A percentile compares a stretch with the other conserved stretches of the same genome.
Conservation (phyloP, 2,329 filamentous ascomycete genomes). For the Sodiomyces alkalinus region DNA sequence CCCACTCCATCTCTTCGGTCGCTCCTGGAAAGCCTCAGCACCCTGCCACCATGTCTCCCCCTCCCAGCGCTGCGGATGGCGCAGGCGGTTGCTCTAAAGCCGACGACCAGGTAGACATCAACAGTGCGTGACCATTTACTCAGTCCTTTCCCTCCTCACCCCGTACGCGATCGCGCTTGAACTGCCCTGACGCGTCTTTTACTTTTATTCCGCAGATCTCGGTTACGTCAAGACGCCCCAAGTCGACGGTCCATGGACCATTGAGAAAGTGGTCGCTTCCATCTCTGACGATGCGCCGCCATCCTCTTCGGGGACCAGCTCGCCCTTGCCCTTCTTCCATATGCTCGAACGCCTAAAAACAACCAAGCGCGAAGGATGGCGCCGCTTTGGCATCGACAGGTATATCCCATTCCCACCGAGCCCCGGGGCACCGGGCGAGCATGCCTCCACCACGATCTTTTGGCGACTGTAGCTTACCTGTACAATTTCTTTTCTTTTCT, state of each 20-base stretch:
- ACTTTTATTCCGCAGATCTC: constrained; percentile 10
- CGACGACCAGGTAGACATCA: constrained; percentile 5
- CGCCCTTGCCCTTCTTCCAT: constrained; percentile 87
- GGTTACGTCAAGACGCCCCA: constrained; percentile 10
- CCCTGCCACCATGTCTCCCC: constrained; percentile 1
- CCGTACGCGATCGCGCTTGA: no score
- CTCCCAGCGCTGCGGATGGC: constrained; percentile 1
- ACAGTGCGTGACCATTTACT: constrained; percentile 1
- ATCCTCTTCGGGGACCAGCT: constrained; percentile 20
- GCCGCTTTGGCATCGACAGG: constrained; percentile 62
- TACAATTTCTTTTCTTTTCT: no score
- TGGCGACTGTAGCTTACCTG: no score
- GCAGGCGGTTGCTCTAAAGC: not conserved
- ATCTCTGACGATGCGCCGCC: not conserved
- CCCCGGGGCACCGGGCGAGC: no score
- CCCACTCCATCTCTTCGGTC: no score
- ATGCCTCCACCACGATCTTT: no score
- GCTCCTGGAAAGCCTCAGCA: no score
- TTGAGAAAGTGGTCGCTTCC: constrained; percentile 9
- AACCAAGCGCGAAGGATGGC: constrained; percentile 91
- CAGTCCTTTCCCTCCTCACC: constrained; percentile 1
- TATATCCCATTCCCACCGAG: constrained; percentile 15
- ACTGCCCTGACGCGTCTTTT: no score
- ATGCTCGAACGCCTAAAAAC: constrained; percentile 89
- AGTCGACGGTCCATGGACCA: constrained; percentile 11